These are phyloP conservation scores for Sugiyamaella grinbergsii DNA, from an alignment of 1,139 yeast genomes.

Conservation along the genomic window DNA sequence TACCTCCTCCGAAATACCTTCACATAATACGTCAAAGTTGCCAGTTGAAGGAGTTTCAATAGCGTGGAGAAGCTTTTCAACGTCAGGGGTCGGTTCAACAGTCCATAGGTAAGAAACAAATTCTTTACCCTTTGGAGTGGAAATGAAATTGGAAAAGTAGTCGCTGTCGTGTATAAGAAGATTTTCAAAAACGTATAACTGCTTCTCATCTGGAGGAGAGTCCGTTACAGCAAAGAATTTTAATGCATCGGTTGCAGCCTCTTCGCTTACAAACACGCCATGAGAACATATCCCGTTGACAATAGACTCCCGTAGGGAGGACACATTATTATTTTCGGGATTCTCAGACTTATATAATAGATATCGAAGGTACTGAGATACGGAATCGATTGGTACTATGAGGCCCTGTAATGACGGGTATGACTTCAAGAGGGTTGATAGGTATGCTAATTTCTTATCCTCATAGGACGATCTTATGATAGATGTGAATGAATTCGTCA, in stretches of 20 bases:
- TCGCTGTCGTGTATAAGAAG: slow-evolving; percentile 9
- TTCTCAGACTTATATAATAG: slow-evolving; percentile 1
- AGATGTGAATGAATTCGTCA: slow-evolving; percentile 27
- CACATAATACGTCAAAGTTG: slow-evolving; percentile 24
- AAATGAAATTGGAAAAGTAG: slow-evolving; percentile 27
- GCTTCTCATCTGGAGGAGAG: neutral
- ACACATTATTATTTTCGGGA: slow-evolving; percentile 27
- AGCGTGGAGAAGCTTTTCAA: slow-evolving; percentile 25
- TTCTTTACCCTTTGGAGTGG: slow-evolving; percentile 27
- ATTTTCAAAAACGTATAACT: slow-evolving; percentile 1
- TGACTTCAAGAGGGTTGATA: slow-evolving; percentile 25
- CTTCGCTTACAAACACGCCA: slow-evolving; percentile 30
- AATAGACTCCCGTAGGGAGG: slow-evolving; percentile 20
- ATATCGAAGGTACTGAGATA: slow-evolving; percentile 18
- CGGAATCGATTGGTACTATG: slow-evolving; percentile 25
- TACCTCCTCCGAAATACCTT: slow-evolving; percentile 24
- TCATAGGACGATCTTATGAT: slow-evolving; percentile 29
- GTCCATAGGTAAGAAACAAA: slow-evolving; percentile 29
- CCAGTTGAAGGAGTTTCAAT: slow-evolving; percentile 26
- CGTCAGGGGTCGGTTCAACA: slow-evolving; percentile 24
- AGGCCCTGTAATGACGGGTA: slow-evolving; percentile 24
- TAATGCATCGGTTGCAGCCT: slow-evolving; percentile 26
- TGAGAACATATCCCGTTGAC: slow-evolving; percentile 28
- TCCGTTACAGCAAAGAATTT: slow-evolving; percentile 22
- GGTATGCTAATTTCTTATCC: slow-evolving; percentile 32